Conservation (phyloP, 495 filamentous ascomycete genomes). For the Penicillium angulare region DNA sequence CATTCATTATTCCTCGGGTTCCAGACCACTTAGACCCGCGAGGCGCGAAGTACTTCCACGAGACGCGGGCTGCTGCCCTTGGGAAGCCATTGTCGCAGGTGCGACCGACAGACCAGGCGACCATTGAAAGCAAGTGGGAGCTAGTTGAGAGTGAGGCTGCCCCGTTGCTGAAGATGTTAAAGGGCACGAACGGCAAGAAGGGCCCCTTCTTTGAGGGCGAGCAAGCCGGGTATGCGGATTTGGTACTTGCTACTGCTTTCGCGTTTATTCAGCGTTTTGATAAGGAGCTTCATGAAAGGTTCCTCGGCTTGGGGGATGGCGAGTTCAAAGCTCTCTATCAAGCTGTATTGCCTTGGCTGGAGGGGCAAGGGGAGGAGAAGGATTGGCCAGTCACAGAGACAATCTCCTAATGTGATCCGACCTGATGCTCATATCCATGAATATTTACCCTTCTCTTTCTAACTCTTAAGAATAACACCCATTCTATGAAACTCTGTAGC, state of each 20-base stretch:
- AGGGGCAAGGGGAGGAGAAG: slow-evolving; percentile 32
- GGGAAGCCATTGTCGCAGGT: slow-evolving; percentile 30
- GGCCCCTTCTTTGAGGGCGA: slow-evolving; percentile 26
- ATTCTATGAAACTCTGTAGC: too few species aligned
- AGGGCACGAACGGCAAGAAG: slow-evolving; percentile 19
- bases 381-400: slow-evolving; percentile 18
- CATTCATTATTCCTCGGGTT: slow-evolving; percentile 17
- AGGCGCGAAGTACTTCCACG: slow-evolving; percentile 23
- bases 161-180: slow-evolving; percentile 15
- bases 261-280: slow-evolving; percentile 26
- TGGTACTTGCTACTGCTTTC: slow-evolving; percentile 7
- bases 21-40: slow-evolving; percentile 21
- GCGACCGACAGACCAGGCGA: slow-evolving; percentile 14
- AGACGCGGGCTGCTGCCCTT: slow-evolving; percentile 22
- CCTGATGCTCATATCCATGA: too few species aligned
- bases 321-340: slow-evolving; percentile 21
- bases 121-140: slow-evolving; percentile 8
- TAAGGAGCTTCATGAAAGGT: slow-evolving; percentile 14
- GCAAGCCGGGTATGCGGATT: slow-evolving; percentile 25
- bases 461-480: too few species aligned
- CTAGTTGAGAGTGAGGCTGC: slow-evolving; percentile 9
- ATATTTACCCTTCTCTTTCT: too few species aligned
- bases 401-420: too few species aligned
- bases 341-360: slow-evolving; percentile 31
- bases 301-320: slow-evolving; percentile 20